Base-by-base conservation (phyloP, 2,329 filamentous ascomycete species). In the Ceratocystis harringtonii region DNA sequence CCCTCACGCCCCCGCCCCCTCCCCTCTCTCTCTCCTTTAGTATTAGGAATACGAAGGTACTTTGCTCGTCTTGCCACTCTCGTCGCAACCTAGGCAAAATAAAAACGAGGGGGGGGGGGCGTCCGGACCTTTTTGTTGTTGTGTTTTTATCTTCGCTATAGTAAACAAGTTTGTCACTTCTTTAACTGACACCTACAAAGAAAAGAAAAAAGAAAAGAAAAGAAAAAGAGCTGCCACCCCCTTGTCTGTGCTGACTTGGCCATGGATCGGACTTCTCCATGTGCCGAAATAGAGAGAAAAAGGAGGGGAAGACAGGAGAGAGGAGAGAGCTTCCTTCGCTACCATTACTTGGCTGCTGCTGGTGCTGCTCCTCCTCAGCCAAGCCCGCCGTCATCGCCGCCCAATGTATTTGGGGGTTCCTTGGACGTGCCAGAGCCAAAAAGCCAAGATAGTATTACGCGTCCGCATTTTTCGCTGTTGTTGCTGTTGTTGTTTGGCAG, bases 381-480 rank as follows among this genome's bases (percentile, higher is more conserved):
- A 36, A 36, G 32, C 8, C 32, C 32, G 32, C 32, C 32, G 10
- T 36, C 32, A 36, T 36, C 32, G 10, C 32, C 32, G 32, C 32
- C 32, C 32, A 36, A 36, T 36, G 8, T 36, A 36, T 12, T 36
- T 36, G 32, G 32, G 32, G 32, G 12, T 36, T 36, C 32, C 32
- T 36, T 12, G 8, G 10, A 36, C 8, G 32, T 36, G 32, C 52
- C 22, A 57, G 25, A 57, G 6, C 8, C 52, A 17, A 57, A 57
- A 57, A 25, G 52, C 52, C 52, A 57, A 57, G 52, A 57, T 57
- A 12, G 52, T 17, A 57, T 57, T 57, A 57, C 52, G 52, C 52
- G 52, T 28, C 52, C 22, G 25, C 6, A 50, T 50, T 22, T 30
- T 55, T 22, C 25, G 8, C 5, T 1, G 52, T 32, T 32, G 52